phyloP scores from a whole-genome alignment of 2,329 filamentous ascomycete genomes.

The Cladosporium colombiae region DNA sequence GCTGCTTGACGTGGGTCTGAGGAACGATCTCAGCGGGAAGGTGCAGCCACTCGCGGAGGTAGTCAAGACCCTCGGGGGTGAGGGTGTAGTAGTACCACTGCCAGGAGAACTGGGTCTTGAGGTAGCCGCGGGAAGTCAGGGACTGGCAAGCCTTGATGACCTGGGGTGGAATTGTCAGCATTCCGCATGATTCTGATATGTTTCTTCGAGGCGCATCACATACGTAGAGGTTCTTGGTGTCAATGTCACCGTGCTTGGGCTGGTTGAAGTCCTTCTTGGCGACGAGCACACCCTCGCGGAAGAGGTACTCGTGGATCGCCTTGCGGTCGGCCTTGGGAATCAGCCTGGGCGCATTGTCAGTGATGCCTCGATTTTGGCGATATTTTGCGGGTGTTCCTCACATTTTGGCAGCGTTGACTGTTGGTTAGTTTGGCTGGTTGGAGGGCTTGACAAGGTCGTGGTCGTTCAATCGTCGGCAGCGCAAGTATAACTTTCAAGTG shows the following conservation, averaged over 20 bases:
- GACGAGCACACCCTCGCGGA: constrained; percentile 82
- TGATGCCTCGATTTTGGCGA: background rate
- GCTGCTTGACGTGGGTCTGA: constrained; percentile 99
- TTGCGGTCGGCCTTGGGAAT: constrained; percentile 99
- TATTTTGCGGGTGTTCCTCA: constrained; percentile 24
- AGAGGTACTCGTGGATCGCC: constrained; percentile 99
- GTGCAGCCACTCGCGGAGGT: constrained; percentile 99
- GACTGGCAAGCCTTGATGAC: constrained; percentile 99
- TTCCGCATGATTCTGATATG: background rate
- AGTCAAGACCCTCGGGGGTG: constrained; percentile 98
- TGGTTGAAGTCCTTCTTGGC: constrained; percentile 99
- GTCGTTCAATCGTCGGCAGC: constrained; percentile 6
- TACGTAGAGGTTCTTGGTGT: constrained; percentile 98
- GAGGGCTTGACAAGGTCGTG: constrained; percentile 16
- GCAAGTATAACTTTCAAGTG: constrained; percentile 19
- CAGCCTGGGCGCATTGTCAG: constrained; percentile 63
- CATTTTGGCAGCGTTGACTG: constrained; percentile 47
- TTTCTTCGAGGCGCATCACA: constrained; percentile 27
- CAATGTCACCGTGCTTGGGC: constrained; percentile 95
- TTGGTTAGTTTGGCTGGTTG: constrained; percentile 19
- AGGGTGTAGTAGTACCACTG: constrained; percentile 99
- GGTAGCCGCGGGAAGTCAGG: constrained; percentile 93
- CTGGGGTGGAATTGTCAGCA: constrained; percentile 37
- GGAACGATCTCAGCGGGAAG: constrained; percentile 99
- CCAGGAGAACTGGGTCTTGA: constrained; percentile 99